Conservation (phyloP, 768 basidiomycete genomes). For the Tricholoma matsutake region DNA sequence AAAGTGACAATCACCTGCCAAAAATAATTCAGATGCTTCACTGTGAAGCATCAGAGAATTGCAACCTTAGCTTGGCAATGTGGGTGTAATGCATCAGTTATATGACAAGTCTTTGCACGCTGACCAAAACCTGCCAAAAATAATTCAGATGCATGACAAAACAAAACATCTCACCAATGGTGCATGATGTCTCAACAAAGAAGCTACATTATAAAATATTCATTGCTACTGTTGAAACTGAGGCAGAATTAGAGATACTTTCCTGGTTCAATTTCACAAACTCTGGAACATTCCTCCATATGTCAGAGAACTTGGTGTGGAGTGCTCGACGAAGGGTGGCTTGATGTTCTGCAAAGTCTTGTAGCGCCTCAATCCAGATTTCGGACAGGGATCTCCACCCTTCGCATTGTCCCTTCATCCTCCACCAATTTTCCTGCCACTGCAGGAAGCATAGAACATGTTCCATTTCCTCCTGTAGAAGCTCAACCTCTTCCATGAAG, state of each 20-base stretch:
- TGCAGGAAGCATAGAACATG: slow-evolving; percentile 10
- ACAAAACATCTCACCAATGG: too few species aligned
- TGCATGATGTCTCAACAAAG: too few species aligned
- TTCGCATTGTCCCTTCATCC: not conserved
- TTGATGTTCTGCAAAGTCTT: slow-evolving; percentile 8
- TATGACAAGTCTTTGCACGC: too few species aligned
- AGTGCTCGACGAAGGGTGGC: slow-evolving; percentile 1
- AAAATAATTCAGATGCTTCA: too few species aligned
- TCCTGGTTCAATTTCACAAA: not conserved
- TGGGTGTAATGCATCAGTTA: too few species aligned
- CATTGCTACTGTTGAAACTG: too few species aligned
- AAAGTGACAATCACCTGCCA: too few species aligned
- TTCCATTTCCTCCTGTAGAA: slow-evolving; percentile 22
- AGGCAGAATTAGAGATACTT: not conserved
- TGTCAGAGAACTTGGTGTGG: not conserved
- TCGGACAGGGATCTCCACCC: not conserved
- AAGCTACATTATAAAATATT: too few species aligned
- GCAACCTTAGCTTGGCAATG: too few species aligned
- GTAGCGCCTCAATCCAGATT: slow-evolving; percentile 4
- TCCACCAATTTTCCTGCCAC: slow-evolving; percentile 17
- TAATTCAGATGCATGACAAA: too few species aligned
- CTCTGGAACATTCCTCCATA: slow-evolving; percentile 3
- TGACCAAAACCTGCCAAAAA: too few species aligned
- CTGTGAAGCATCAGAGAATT: too few species aligned
- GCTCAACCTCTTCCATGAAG: not conserved